Conservation (phyloP, 208 protist genomes). For the Leishmania tarentolae region DNA sequence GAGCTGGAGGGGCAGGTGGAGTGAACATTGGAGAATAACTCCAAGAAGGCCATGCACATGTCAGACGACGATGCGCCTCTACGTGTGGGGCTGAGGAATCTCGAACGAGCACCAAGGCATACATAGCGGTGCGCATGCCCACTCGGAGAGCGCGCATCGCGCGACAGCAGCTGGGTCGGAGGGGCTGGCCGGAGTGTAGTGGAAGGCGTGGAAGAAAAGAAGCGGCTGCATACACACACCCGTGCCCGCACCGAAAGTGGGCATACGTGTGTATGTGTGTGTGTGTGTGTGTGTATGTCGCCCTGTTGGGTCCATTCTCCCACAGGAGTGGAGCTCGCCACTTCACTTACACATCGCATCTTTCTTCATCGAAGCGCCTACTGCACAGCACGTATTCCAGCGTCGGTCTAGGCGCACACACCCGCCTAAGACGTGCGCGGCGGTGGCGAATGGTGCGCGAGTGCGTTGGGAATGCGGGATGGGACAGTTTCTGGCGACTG, state of each 20-base stretch:
- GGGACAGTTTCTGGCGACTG: background rate
- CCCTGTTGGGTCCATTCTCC: background rate
- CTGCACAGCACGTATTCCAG: background rate
- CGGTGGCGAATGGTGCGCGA: too few relatives aligned
- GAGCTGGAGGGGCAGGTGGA: background rate
- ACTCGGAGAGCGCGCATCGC: background rate
- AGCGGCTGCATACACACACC: background rate
- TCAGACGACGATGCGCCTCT: slow-evolving; percentile 10
- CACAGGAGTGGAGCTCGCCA: background rate
- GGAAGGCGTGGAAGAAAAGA: background rate
- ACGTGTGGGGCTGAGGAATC: background rate
- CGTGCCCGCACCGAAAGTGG: background rate
- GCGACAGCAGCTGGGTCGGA: background rate
- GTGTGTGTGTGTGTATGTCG: background rate
- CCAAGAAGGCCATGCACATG: slow-evolving; percentile 17
- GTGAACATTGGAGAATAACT: slow-evolving; percentile 10
- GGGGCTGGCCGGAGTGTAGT: background rate
- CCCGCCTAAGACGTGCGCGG: too few relatives aligned
- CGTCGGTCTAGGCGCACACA: background rate
- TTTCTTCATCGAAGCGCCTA: background rate
- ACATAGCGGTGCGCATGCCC: background rate
- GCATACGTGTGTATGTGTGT: background rate
- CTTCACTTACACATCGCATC: background rate
- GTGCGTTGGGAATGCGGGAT: too few relatives aligned
- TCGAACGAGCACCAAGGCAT: slow-evolving; percentile 1